These are phyloP conservation scores for Veloboletus limbatus DNA, from an alignment of 1,284 basidiomycete genomes.

Conservation along the genomic window DNA sequence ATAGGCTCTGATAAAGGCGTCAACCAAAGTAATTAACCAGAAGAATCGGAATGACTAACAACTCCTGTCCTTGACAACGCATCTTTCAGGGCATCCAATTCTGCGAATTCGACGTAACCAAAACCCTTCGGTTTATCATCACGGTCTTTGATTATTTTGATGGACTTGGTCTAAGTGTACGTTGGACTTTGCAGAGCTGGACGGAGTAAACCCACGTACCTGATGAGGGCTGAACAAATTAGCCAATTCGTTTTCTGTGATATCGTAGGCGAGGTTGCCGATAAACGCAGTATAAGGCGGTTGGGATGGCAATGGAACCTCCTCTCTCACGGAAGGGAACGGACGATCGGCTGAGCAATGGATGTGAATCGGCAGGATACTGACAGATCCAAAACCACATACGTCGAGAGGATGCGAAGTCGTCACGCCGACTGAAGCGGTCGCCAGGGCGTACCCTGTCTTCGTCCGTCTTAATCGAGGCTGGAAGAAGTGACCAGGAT, in stretches of 20 bases:
- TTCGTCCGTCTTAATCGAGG: conserved; percentile 60
- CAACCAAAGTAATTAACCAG: conserved; percentile 5
- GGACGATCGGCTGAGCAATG: conserved; percentile 56
- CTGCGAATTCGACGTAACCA: conserved; percentile 94
- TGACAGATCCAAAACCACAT: conserved; percentile 28
- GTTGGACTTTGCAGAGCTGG: neutral
- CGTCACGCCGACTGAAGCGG: conserved; percentile 57
- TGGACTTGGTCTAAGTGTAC: conserved; percentile 64
- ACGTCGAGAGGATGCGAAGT: conserved; percentile 62
- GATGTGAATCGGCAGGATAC: conserved; percentile 13
- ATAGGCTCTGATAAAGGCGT: conserved; percentile 52
- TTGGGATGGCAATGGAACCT: conserved; percentile 90
- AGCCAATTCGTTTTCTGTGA: conserved; percentile 80
- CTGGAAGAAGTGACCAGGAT: conserved; percentile 37
- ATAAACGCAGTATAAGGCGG: conserved; percentile 97
- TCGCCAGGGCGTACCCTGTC: conserved; percentile 49
- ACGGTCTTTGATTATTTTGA: conserved; percentile 91
- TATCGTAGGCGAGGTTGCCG: conserved; percentile 94
- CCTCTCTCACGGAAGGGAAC: conserved; percentile 68
- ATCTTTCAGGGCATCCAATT: conserved; percentile 80
- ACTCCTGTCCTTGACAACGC: conserved; percentile 59
- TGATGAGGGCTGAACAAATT: conserved; percentile 71
- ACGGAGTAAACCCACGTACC: conserved; percentile 41
- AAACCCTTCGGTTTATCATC: conserved; percentile 96
- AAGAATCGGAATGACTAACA: conserved; percentile 42